Conservation (phyloP, 371 early-diverging fungal genomes). For the Lichtheimia ramosa region DNA sequence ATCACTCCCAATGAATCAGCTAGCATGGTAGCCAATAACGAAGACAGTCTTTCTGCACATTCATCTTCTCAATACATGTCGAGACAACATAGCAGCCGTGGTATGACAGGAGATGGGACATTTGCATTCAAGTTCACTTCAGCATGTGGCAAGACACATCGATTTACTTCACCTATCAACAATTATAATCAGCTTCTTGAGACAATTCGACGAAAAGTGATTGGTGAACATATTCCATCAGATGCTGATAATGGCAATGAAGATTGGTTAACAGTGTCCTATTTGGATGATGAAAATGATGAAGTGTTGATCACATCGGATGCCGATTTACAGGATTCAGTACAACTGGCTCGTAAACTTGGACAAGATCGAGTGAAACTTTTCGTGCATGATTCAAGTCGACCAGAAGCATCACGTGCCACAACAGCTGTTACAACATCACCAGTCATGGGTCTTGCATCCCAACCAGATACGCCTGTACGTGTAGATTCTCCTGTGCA, state of each 20-base stretch:
- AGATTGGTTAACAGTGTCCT: conserved; percentile 66
- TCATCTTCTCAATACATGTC: conserved; percentile 14
- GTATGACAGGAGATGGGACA: conserved; percentile 12
- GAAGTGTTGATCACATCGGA: conserved; percentile 73
- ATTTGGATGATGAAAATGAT: conserved; percentile 89
- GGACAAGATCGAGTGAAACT: conserved; percentile 75
- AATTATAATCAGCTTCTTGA: conserved; percentile 51
- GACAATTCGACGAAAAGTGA: conserved; percentile 40
- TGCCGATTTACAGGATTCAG: conserved; percentile 79
- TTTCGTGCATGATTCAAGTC: conserved; percentile 49
- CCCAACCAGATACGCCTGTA: background rate
- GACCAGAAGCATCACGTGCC: background rate
- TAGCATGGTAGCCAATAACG: conserved; percentile 41
- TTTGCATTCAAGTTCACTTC: conserved; percentile 84
- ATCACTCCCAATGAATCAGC: conserved; percentile 46
- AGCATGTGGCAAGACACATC: conserved; percentile 65
- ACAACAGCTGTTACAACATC: background rate
- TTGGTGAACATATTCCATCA: conserved; percentile 18
- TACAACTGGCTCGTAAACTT: conserved; percentile 68
- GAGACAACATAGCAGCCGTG: conserved; percentile 5
- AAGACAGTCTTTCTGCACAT: conserved; percentile 24
- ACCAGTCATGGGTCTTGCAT: background rate
- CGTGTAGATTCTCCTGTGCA: conserved; percentile 10
- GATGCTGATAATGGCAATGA: conserved; percentile 9
- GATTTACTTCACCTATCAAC: conserved; percentile 61